Conservation (phyloP, 1,284 basidiomycete species). For the Tylopilus orsonianus region DNA sequence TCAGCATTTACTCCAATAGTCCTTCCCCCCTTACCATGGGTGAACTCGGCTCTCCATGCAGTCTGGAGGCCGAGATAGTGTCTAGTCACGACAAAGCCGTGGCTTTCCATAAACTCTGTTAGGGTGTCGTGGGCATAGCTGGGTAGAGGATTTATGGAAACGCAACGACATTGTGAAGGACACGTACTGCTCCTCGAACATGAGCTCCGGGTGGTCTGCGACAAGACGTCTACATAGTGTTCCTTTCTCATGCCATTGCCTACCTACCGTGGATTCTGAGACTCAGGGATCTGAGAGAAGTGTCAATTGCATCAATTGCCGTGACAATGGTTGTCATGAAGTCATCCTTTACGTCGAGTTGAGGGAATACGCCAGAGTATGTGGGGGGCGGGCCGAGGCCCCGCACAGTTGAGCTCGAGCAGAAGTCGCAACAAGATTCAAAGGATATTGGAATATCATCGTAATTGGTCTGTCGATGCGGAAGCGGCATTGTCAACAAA, state of each 20-base stretch:
- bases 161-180: neutral
- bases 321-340: slow-evolving; percentile 43
- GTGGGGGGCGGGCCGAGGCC: slow-evolving; percentile 38
- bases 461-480: slow-evolving; percentile 12
- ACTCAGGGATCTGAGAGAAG: slow-evolving; percentile 52
- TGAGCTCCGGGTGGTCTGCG: slow-evolving; percentile 56
- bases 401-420: slow-evolving; percentile 11
- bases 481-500: slow-evolving; percentile 8
- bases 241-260: neutral
- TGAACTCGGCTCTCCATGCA: slow-evolving; percentile 75
- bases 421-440: slow-evolving; percentile 36
- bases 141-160: slow-evolving; percentile 5
- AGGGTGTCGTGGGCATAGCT: slow-evolving; percentile 61
- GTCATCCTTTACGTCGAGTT: slow-evolving; percentile 20
- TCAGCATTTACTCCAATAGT: slow-evolving; percentile 70
- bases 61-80: slow-evolving; percentile 69
- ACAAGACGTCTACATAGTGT: slow-evolving; percentile 2
- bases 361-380: slow-evolving; percentile 38
- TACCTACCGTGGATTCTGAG: slow-evolving; percentile 57
- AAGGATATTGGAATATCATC: slow-evolving; percentile 29
- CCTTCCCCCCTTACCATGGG: slow-evolving; percentile 56
- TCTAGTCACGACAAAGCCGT: slow-evolving; percentile 62
- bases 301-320: slow-evolving; percentile 45
- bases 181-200: slow-evolving; percentile 54
- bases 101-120: slow-evolving; percentile 53